Conservation (phyloP, 352 stramenopile genomes). For the Phytopythium vexans region DNA sequence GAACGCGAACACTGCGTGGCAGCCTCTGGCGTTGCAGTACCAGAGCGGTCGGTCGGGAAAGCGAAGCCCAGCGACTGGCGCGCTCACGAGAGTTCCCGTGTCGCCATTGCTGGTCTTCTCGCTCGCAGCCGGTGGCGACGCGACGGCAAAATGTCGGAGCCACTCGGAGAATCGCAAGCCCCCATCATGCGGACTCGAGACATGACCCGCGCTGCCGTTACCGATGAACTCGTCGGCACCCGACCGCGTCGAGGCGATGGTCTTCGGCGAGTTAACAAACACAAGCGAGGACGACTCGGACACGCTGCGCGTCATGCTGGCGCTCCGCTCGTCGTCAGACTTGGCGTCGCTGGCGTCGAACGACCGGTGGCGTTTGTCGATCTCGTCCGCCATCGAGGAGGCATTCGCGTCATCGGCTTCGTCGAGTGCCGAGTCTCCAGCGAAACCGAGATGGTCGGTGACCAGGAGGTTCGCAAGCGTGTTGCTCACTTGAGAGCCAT, state of each 20-base stretch:
- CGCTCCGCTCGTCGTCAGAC: not conserved
- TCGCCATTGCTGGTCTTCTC: not conserved
- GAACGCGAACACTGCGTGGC: slow-evolving; percentile 65
- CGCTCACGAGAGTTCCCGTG: slow-evolving; percentile 1
- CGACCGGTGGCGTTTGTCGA: not conserved
- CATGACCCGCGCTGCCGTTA: too few relatives aligned
- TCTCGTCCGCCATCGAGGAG: slow-evolving; percentile 2
- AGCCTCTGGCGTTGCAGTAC: slow-evolving; percentile 67
- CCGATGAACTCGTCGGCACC: too few relatives aligned
- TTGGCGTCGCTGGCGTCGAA: not conserved
- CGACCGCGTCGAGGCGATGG: slow-evolving; percentile 17
- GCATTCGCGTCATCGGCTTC: not conserved
- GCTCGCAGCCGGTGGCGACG: not conserved
- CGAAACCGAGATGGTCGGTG: too few relatives aligned
- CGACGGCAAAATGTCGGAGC: not conserved
- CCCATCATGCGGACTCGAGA: too few relatives aligned
- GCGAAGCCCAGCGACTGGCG: slow-evolving; percentile 20
- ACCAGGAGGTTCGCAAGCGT: not conserved
- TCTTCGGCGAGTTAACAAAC: slow-evolving; percentile 35
- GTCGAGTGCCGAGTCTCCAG: too few relatives aligned
- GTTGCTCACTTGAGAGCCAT: not conserved
- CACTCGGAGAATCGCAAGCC: not conserved
- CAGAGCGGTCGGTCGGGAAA: slow-evolving; percentile 63
- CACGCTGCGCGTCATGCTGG: slow-evolving; percentile 25
- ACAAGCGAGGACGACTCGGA: slow-evolving; percentile 50